Evolutionary conservation across 805 yeast genomes (phyloP), one percentile per base, ranked within the genome.

Genomic region (Maudiozyma serrabonitensis): DNA sequence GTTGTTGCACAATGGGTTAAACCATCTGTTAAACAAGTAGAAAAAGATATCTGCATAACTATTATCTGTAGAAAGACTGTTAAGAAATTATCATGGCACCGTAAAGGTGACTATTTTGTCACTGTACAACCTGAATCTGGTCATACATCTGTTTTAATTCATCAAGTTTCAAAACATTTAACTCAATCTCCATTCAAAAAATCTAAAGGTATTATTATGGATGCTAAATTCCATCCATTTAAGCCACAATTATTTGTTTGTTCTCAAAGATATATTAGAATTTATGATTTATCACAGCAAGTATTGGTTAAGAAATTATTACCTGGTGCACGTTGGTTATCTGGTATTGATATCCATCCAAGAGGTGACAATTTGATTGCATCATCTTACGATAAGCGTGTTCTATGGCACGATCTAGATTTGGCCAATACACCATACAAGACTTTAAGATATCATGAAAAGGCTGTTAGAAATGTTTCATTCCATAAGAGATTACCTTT

Each of bases 291-390:
- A 60, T 79, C 95, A 26, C 86, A 82, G 60, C 99, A 93, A 73
- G 79, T 77, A 21, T 69, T 93, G 56, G 75, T 85, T 52, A 89
- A 88, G 75, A 87, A 89, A 60, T 73, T 93, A 57, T 70, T 83
- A 72, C 98, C 99, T 1, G 98, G 98, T 61, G 97, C 95, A 1
- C 81, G 96, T 68, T 87, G 96, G 95, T 76, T 93, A 59, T 82
- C 95, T 18, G 76, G 82, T 57, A 82, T 93, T 62, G 98, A 90
- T 64, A 84, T 93, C 46, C 98, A 93, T 68, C 97, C 98, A 51
- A 76, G 95, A 56, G 99, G 99, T 50, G 98, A 93, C 67, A 90
- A 93, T 62, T 80, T 93, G 47, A 70, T 93, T 54, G 95, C 96
- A 13, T 86, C 91, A 7, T 88, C 97, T 2, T 93, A 79, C 67